Percentiles rank a stretch among this genome's conserved stretches.
Conservation (phyloP, 2,329 filamentous ascomycete species). For the Clonostachys rosea region DNA sequence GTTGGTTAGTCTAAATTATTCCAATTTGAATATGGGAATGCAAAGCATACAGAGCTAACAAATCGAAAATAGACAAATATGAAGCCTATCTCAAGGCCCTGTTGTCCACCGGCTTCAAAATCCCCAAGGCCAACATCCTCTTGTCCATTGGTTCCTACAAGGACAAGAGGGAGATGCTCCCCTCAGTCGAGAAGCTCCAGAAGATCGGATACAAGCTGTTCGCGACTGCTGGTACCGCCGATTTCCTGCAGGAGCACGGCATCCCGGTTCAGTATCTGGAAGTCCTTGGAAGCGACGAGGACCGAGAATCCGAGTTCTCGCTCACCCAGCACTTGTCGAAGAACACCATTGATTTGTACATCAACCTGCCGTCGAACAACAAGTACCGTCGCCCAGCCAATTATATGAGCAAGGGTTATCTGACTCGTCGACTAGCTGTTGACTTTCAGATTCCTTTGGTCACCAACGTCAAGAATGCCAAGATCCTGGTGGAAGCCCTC, state of each 20-base stretch:
- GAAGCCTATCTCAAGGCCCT: conserved; percentile 97
- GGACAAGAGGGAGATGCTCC: conserved; percentile 96
- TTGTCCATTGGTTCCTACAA: conserved; percentile 96
- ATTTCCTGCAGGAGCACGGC: conserved; percentile 91
- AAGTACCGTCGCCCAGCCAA: conserved; percentile 93
- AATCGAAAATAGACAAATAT: conserved; percentile 60
- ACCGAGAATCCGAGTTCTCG: conserved; percentile 93
- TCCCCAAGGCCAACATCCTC: conserved; percentile 92
- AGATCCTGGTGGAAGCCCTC: conserved; percentile 92
- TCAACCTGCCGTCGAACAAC: conserved; percentile 98
- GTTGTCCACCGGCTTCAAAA: conserved; percentile 91
- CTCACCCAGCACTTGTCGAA: conserved; percentile 94
- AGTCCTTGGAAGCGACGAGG: conserved; percentile 72
- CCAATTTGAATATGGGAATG: no score
- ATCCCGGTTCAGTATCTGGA: conserved; percentile 93
- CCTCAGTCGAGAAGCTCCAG: conserved; percentile 84
- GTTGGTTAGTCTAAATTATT: conserved; percentile 31
- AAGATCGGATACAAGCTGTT: conserved; percentile 93
- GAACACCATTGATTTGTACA: conserved; percentile 97
- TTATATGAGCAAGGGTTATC: conserved; percentile 98
- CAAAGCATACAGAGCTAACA: no score
- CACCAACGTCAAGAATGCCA: conserved; percentile 98
- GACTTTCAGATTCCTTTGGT: conserved; percentile 95
- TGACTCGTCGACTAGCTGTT: conserved; percentile 94
- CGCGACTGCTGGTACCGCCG: conserved; percentile 91